These are phyloP conservation scores for Phialophora chinensis DNA, from an alignment of 2,329 filamentous ascomycete species.

Conservation along the genomic window DNA sequence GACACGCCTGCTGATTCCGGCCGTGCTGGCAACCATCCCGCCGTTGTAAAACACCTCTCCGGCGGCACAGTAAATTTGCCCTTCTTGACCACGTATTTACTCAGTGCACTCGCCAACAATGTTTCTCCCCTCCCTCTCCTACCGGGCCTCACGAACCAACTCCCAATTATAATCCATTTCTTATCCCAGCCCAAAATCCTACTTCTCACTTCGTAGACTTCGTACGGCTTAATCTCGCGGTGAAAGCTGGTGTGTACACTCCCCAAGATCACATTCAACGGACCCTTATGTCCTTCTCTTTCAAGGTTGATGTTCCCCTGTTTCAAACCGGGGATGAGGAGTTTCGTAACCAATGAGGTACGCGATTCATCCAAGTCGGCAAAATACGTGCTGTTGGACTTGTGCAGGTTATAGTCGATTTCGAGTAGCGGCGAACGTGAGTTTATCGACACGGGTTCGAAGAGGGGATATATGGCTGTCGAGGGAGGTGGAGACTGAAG, in stretches of 20 bases:
- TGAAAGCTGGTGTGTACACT: constrained; percentile 76
- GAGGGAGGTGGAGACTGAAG: constrained; percentile 39
- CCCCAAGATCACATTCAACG: constrained; percentile 70
- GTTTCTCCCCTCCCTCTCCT: constrained; percentile 53
- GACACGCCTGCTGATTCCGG: constrained; percentile 54
- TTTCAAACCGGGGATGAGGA: constrained; percentile 65
- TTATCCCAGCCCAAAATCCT: constrained; percentile 75
- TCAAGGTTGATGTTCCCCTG: constrained; percentile 56
- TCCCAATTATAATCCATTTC: constrained; percentile 81
- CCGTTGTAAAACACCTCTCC: constrained; percentile 72
- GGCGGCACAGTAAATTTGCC: constrained; percentile 84
- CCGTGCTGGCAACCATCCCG: constrained; percentile 74
- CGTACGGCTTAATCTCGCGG: constrained; percentile 72
- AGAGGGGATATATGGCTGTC: constrained; percentile 63
- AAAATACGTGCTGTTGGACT: constrained; percentile 63
- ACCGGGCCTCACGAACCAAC: constrained; percentile 68
- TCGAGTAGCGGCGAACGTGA: constrained; percentile 74
- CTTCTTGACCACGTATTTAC: constrained; percentile 83
- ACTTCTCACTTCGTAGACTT: constrained; percentile 75
- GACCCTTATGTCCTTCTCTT: constrained; percentile 51
- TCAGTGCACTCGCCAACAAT: constrained; percentile 73
- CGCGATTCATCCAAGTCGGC: constrained; percentile 70
- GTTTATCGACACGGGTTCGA: constrained; percentile 71
- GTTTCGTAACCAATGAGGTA: constrained; percentile 75
- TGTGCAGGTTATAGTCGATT: constrained; percentile 80